Evolutionary conservation across 352 stramenopile genomes (phyloP), one percentile per base, ranked within the genome.

Genomic region (Globisporangium perplexum): DNA sequence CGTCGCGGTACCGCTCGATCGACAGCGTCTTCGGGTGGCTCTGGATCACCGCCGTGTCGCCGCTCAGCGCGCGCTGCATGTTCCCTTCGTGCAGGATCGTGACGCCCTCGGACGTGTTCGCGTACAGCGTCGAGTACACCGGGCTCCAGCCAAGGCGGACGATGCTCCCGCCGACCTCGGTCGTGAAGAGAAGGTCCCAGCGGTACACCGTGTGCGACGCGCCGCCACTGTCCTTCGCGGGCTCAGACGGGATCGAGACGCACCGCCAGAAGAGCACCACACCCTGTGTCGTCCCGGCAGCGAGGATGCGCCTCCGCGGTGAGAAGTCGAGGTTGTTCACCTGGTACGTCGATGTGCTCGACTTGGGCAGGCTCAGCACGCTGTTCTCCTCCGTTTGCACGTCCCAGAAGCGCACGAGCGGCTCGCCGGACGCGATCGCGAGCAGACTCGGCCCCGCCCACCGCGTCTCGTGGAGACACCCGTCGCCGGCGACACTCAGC

Each of bases 361-460:
- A 55, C 53, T 86, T 86, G 0, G 80, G 75, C 8, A 96, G 62
- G 47, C 72, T 94, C 24, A 98, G 59, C 5, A 96, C 82, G 53
- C 95, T 98, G 63, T 93, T 98, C 55, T 97, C 85, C 49, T 97
- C 92, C 1, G 80, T 77, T 14, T 84, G 69, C 20, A 98, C 70
- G 58, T 98, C 89, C 88, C 90, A 97, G 46, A 98, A 96, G 12
- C 93, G 86, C 43, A 98, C 80, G 0, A 97, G 50, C 10, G 77
- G 67, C 51, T 98, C 91, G 6, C 81, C 85, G 10, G 89, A 97
- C 0, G 88, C 86, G 30, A 95, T 95, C 4, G 84, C 88, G 30
- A 98, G 66, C n/a, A 98, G 59, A 2, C 79, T 92, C 0, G 88
- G 85, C 4, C 89, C 84, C 4, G 89, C 88, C 93, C 92, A 98